These are phyloP conservation scores for Leucogyrophana mollusca DNA, from an alignment of 768 basidiomycete genomes.

Conservation along the genomic window DNA sequence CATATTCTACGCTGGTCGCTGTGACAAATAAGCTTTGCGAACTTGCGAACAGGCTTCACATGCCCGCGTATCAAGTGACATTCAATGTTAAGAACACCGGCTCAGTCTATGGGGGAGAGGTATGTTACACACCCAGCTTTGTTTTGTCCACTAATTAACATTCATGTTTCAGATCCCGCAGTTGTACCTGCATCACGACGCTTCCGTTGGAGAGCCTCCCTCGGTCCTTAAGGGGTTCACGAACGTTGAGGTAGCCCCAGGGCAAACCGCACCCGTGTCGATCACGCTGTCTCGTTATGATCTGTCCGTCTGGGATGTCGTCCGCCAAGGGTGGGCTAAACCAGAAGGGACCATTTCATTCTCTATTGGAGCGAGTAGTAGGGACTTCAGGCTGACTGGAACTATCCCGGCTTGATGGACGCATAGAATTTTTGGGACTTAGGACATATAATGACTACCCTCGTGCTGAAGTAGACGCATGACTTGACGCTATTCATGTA, in stretches of 20 bases:
- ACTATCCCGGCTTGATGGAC: conserved; percentile 16
- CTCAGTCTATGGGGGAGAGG: conserved; percentile 59
- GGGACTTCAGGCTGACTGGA: conserved; percentile 57
- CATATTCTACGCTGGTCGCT: background rate
- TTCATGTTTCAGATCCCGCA: conserved; percentile 55
- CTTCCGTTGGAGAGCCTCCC: conserved; percentile 66
- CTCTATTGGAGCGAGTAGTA: conserved; percentile 67
- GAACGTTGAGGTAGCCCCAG: conserved; percentile 49
- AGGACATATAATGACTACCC: no score
- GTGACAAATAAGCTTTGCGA: conserved; percentile 10
- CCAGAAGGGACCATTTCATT: conserved; percentile 64
- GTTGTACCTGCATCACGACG: conserved; percentile 70
- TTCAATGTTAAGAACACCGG: conserved; percentile 73
- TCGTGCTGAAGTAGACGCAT: no score
- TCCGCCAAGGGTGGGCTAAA: conserved; percentile 70
- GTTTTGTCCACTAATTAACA: background rate
- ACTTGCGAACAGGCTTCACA: conserved; percentile 53
- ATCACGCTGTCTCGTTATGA: conserved; percentile 69
- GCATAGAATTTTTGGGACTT: no score
- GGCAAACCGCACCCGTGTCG: conserved; percentile 43
- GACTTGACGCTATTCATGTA: no score
- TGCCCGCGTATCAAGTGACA: conserved; percentile 57
- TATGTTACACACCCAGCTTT: conserved; percentile 24
- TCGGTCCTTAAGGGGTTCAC: conserved; percentile 71
- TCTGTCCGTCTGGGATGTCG: conserved; percentile 75